These are phyloP conservation scores for Scutellaria minor DNA, from an alignment of 257 asterid species.

Conservation along the genomic window DNA sequence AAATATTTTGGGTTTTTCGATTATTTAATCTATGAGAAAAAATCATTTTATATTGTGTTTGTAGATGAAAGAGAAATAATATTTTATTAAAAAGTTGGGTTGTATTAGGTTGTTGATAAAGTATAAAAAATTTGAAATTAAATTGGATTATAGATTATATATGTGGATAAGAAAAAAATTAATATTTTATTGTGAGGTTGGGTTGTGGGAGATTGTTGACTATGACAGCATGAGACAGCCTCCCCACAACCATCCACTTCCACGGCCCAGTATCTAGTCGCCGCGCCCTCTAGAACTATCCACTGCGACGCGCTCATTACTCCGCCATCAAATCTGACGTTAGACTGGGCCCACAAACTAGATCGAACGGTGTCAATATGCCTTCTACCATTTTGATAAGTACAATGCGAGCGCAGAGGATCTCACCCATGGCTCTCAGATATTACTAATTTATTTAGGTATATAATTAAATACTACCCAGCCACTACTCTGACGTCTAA, in stretches of 20 bases:
- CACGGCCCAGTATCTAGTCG: constrained; percentile 28
- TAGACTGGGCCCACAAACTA: neutral
- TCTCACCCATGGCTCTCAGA: constrained; percentile 9
- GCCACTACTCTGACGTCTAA: constrained; percentile 13
- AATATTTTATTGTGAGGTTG: too few species aligned
- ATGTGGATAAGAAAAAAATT: too few species aligned
- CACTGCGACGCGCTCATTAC: constrained; percentile 34
- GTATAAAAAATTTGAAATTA: too few species aligned
- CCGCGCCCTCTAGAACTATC: constrained; percentile 30
- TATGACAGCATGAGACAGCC: neutral
- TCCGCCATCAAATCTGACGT: neutral
- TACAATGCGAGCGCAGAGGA: neutral
- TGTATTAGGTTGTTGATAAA: too few species aligned
- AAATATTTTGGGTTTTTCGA: too few species aligned
- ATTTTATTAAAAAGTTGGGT: too few species aligned
- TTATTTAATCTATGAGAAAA: too few species aligned
- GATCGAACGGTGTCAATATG: constrained; percentile 5
- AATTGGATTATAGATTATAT: too few species aligned
- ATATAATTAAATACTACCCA: neutral
- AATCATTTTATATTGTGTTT: too few species aligned
- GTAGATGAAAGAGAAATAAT: too few species aligned
- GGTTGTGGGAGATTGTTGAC: too few species aligned
- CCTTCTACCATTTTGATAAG: constrained; percentile 1
- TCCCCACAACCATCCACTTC: constrained; percentile 16
- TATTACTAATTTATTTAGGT: neutral